Evolutionary conservation across 2,329 filamentous ascomycete genomes (phyloP).

Genomic region (Albifimbria verrucaria): DNA sequence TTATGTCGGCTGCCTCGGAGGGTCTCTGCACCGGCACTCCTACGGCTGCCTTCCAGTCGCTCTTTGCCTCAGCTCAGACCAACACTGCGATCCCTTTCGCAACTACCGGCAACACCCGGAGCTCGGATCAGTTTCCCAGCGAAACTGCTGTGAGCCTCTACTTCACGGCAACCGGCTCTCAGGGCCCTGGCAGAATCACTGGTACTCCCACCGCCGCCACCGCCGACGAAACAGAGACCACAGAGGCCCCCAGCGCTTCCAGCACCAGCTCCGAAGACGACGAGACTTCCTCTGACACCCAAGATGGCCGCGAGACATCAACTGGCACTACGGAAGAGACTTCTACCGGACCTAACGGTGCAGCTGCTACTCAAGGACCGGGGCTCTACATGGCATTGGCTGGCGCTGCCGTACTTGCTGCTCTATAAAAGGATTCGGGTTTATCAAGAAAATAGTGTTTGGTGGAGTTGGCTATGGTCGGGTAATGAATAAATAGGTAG

Average conservation of each 20-base stretch:
- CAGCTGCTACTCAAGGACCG: slow-evolving; percentile 21
- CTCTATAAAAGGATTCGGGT: slow-evolving; percentile 17
- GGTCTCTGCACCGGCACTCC: slow-evolving; percentile 34
- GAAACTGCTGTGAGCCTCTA: slow-evolving; percentile 39
- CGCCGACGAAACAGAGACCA: slow-evolving; percentile 16
- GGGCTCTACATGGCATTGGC: slow-evolving; percentile 21
- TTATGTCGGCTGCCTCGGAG: slow-evolving; percentile 31
- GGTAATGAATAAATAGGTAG: too few species aligned
- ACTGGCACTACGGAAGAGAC: not conserved
- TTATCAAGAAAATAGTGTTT: too few species aligned
- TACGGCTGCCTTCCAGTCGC: slow-evolving; percentile 28
- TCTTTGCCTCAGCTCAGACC: slow-evolving; percentile 29
- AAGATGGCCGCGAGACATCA: not conserved
- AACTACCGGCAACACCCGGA: slow-evolving; percentile 26
- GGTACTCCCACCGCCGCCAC: slow-evolving; percentile 35
- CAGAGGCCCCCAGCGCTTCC: slow-evolving; percentile 9
- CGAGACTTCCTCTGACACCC: not conserved
- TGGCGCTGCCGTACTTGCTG: slow-evolving; percentile 23
- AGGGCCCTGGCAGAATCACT: slow-evolving; percentile 39
- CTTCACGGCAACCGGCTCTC: slow-evolving; percentile 33
- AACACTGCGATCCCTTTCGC: slow-evolving; percentile 17
- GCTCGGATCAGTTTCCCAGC: slow-evolving; percentile 29
- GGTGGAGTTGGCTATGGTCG: too few species aligned
- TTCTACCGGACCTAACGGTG: slow-evolving; percentile 12
- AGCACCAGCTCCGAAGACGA: not conserved